Percentiles rank a stretch among this genome's conserved stretches.
Evolutionary conservation across 2,329 filamentous ascomycete genomes (phyloP).

Genomic region (Lecanosticta acicola): DNA sequence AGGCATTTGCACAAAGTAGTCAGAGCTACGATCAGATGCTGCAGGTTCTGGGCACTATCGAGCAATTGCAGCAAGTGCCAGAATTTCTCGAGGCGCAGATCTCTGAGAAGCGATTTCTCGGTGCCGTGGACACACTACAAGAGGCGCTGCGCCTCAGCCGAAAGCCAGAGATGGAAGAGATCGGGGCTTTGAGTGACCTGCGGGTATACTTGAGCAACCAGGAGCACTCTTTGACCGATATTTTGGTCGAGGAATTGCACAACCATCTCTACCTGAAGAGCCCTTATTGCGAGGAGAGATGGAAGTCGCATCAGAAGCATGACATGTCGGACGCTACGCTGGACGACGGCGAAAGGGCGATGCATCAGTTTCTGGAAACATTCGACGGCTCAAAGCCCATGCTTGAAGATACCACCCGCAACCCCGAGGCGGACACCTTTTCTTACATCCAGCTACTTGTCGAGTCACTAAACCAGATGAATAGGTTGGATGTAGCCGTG

Average conservation of each 20-base stretch:
- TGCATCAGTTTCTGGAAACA: conserved; percentile 54
- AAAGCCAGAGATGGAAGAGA: conserved; percentile 82
- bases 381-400: conserved; percentile 54
- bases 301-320: conserved; percentile 73
- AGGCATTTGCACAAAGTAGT: conserved; percentile 79
- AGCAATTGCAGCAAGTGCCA: conserved; percentile 81
- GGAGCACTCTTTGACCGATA: conserved; percentile 86
- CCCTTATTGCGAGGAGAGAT: conserved; percentile 92
- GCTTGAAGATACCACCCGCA: conserved; percentile 82
- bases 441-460: conserved; percentile 83
- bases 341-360: conserved; percentile 47
- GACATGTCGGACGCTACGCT: conserved; percentile 16
- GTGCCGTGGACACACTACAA: conserved; percentile 86
- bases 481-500: conserved; percentile 75
- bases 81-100: conserved; percentile 91
- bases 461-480: conserved; percentile 85
- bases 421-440: conserved; percentile 92
- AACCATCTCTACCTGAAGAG: conserved; percentile 97
- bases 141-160: conserved; percentile 77
- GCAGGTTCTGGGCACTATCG: conserved; percentile 64
- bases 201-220: conserved; percentile 87
- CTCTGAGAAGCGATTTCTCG: conserved; percentile 90
- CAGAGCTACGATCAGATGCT: conserved; percentile 88
- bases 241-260: conserved; percentile 92
- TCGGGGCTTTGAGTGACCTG: conserved; percentile 81